phyloP scores from a whole-genome alignment of 169 alveolate species.

The Babesia sp. region DNA sequence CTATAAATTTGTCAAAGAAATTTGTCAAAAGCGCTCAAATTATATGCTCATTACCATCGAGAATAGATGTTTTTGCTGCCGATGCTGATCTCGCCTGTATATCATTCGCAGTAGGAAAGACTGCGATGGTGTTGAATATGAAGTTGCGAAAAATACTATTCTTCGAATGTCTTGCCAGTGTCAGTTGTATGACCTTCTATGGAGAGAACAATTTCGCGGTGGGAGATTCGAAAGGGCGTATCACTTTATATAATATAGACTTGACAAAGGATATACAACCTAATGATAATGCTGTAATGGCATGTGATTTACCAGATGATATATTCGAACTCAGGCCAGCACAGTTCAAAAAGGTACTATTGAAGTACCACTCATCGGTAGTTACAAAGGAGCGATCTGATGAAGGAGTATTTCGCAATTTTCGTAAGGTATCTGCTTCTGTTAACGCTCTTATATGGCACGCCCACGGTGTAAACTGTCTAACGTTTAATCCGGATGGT shows the following conservation, averaged over 20 bases:
- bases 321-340: slow-evolving; percentile 21
- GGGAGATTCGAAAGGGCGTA: slow-evolving; percentile 58
- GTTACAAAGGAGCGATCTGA: not conserved
- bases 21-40: too few species aligned
- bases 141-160: not conserved
- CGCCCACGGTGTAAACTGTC: slow-evolving; percentile 63
- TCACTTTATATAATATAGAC: slow-evolving; percentile 25
- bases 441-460: slow-evolving; percentile 52
- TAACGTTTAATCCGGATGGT: slow-evolving; percentile 35
- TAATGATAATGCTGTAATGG: slow-evolving; percentile 13
- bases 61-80: slow-evolving; percentile 41
- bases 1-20: not conserved
- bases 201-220: slow-evolving; percentile 17
- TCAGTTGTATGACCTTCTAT: slow-evolving; percentile 35
- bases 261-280: not conserved
- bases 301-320: slow-evolving; percentile 29
- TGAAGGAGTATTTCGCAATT: slow-evolving; percentile 2
- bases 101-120: slow-evolving; percentile 36
- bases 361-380: slow-evolving; percentile 19
- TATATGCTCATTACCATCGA: slow-evolving; percentile 6
- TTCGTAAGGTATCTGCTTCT: not conserved
- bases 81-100: slow-evolving; percentile 25
- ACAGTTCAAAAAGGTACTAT: slow-evolving; percentile 15
- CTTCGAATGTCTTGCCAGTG: slow-evolving; percentile 36
- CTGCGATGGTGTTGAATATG: slow-evolving; percentile 26